phyloP scores from a whole-genome alignment of 1,139 yeast species.

The Saccharomyces hybrid region DNA sequence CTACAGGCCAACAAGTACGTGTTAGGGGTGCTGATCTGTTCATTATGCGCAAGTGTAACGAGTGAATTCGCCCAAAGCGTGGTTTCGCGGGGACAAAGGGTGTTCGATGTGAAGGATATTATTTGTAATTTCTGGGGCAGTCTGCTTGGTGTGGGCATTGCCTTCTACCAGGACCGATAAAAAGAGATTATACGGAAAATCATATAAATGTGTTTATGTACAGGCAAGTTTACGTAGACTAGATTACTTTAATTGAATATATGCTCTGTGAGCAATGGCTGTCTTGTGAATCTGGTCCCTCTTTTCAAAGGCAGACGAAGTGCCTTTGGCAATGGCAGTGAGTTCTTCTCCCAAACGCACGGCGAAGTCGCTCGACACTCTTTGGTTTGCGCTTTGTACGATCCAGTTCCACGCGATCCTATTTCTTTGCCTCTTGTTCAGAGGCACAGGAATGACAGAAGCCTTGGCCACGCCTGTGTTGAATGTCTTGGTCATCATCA shows the following conservation, averaged over 20 bases:
- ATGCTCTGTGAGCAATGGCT: constrained; percentile 79
- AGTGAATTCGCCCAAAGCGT: constrained; percentile 46
- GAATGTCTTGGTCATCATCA: constrained; percentile 68
- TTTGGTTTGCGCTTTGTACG: constrained; percentile 71
- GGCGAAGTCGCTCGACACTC: constrained; percentile 72
- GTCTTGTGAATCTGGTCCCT: constrained; percentile 74
- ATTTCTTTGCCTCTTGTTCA: constrained; percentile 73
- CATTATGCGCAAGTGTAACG: constrained; percentile 40
- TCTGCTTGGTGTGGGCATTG: constrained; percentile 17
- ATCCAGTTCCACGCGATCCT: constrained; percentile 89
- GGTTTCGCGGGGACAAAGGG: constrained; percentile 37
- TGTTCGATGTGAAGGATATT: constrained; percentile 46
- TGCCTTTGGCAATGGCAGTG: constrained; percentile 67
- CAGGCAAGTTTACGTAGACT: constrained; percentile 6
- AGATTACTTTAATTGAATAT: constrained; percentile 43
- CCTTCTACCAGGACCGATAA: constrained; percentile 7
- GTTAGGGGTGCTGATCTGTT: constrained; percentile 39
- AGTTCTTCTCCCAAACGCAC: constrained; percentile 91
- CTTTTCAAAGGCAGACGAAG: constrained; percentile 78
- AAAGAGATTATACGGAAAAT: neutral
- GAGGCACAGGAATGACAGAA: constrained; percentile 72
- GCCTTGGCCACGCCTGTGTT: constrained; percentile 85
- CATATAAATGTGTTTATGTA: constrained; percentile 3
- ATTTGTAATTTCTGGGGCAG: constrained; percentile 37
- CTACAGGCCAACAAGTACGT: constrained; percentile 30